Evolutionary conservation across 345 rosid species (phyloP).

Genomic region (Rhizophora apiculata): DNA sequence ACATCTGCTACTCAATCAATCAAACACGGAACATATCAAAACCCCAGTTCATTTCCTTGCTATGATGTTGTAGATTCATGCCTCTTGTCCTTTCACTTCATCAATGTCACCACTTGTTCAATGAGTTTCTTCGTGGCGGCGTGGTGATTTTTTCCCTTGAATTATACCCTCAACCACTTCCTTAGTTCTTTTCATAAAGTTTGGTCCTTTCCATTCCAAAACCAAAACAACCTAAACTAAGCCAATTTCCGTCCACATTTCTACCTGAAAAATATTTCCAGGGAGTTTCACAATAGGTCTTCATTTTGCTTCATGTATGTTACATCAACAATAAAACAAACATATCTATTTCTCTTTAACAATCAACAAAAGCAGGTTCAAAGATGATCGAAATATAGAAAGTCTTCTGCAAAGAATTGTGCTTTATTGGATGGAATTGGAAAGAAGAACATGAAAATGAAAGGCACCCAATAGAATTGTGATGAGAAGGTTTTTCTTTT

Average conservation of each 20-base stretch:
- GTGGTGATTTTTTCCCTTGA: constrained; percentile 19
- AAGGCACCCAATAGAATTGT: not conserved
- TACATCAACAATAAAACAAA: no score
- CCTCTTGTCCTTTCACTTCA: constrained; percentile 48
- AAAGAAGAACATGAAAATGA: no score
- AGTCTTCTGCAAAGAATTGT: not conserved
- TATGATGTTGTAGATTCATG: constrained; percentile 36
- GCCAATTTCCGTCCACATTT: not conserved
- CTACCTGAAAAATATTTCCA: no score
- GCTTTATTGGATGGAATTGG: not conserved
- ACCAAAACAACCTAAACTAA: not conserved
- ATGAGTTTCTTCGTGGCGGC: constrained; percentile 42
- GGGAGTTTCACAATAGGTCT: no score
- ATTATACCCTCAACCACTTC: constrained; percentile 35
- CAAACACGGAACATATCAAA: not conserved
- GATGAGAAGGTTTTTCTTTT: not conserved
- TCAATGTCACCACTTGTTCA: constrained; percentile 50
- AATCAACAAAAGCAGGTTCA: no score
- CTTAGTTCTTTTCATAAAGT: constrained; percentile 34
- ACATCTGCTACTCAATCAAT: not conserved
- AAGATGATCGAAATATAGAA: not conserved
- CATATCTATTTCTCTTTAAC: no score
- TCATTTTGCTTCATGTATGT: no score
- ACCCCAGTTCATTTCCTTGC: constrained; percentile 13
- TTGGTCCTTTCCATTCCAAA: constrained; percentile 19